phyloP scores from a whole-genome alignment of 179 eudicot species.

The Camellia oleifera region DNA sequence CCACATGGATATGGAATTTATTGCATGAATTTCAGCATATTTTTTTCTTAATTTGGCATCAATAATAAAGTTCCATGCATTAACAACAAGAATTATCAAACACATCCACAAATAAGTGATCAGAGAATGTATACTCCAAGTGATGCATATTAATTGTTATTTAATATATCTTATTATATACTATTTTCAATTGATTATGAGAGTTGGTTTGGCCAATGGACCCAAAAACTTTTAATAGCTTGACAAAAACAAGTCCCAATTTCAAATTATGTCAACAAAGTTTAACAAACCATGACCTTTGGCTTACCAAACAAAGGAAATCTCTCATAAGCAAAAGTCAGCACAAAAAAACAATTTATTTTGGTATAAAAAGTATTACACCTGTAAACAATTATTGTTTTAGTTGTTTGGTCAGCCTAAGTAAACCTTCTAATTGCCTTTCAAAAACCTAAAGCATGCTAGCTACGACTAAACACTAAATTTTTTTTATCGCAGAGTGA shows the following conservation, averaged over 20 bases:
- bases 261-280: conserved; percentile 25
- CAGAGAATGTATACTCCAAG: too few species aligned
- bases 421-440: background rate
- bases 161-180: background rate
- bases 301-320: conserved; percentile 19
- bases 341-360: background rate
- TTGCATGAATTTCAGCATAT: too few species aligned
- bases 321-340: conserved; percentile 19
- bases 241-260: conserved; percentile 11
- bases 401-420: conserved; percentile 10
- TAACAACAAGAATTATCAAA: background rate
- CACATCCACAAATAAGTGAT: background rate
- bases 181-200: background rate
- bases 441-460: too few species aligned
- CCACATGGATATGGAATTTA: too few species aligned
- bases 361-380: conserved; percentile 17
- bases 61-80: too few species aligned
- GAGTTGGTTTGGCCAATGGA: conserved; percentile 14
- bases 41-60: background rate
- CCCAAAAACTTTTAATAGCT: conserved; percentile 12
- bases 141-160: background rate
- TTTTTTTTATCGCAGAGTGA: background rate
- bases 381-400: conserved; percentile 14
- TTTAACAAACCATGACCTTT: conserved; percentile 24
- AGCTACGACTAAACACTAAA: too few species aligned